phyloP scores from a whole-genome alignment of 2,329 filamentous ascomycete genomes.

The Penicillium sclerotigenum region DNA sequence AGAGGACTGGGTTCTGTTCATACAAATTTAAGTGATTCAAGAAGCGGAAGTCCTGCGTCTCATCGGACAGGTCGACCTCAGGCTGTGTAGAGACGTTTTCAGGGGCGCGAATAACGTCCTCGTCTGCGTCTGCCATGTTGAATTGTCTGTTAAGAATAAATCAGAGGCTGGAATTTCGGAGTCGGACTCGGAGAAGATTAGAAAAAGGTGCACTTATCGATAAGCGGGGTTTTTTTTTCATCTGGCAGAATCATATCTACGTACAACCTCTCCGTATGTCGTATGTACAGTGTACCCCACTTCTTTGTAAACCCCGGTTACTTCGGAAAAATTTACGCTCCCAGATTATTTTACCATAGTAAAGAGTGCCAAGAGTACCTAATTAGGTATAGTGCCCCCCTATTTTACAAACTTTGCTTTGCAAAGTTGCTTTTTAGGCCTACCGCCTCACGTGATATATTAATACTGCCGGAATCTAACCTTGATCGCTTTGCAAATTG shows the following conservation, averaged over 20 bases:
- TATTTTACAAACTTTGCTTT: too few relatives aligned
- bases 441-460: too few relatives aligned
- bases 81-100: slow-evolving; percentile 31
- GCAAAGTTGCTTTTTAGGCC: too few relatives aligned
- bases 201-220: slow-evolving; percentile 23
- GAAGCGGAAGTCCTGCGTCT: slow-evolving; percentile 82
- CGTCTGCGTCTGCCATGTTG: slow-evolving; percentile 46
- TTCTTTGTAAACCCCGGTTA: too few relatives aligned
- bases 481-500: too few relatives aligned
- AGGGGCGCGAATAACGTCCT: slow-evolving; percentile 38
- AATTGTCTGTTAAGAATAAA: background rate
- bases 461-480: too few relatives aligned
- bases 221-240: slow-evolving; percentile 12
- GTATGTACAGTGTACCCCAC: too few relatives aligned
- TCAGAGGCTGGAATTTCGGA: background rate
- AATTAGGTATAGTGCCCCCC: too few relatives aligned
- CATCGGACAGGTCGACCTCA: slow-evolving; percentile 70
- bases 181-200: slow-evolving; percentile 10
- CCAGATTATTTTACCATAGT: too few relatives aligned
- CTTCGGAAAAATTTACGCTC: too few relatives aligned
- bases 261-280: too few relatives aligned
- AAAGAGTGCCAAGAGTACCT: too few relatives aligned
- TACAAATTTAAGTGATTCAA: slow-evolving; percentile 57
- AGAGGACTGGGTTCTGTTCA: slow-evolving; percentile 10
- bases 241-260: background rate